Evolutionary conservation across 78 protist genomes (phyloP).

Genomic region (Dictyostelium firmibasis): DNA sequence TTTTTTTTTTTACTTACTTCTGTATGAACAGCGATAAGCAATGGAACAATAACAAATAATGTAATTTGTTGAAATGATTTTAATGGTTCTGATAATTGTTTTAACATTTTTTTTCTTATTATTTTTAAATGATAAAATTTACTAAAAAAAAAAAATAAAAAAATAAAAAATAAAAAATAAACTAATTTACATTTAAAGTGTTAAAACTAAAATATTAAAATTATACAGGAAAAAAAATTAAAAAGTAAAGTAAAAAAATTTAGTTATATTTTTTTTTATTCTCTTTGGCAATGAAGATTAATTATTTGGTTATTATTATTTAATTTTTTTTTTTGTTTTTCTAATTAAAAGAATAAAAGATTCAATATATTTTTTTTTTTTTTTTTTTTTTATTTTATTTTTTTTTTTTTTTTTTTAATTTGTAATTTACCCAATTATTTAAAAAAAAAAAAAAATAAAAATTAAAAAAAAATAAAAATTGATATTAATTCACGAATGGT

Average conservation of each 20-base stretch:
- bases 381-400: neutral
- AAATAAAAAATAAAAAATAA: too few species aligned
- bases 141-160: too few species aligned
- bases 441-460: too few species aligned
- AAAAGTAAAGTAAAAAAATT: neutral
- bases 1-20: conserved; percentile 1
- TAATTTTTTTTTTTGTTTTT: neutral
- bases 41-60: conserved; percentile 43
- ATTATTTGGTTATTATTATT: neutral
- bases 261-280: neutral
- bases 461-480: too few species aligned
- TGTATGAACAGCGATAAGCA: conserved; percentile 39
- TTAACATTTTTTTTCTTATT: neutral
- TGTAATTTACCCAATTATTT: neutral
- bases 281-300: neutral
- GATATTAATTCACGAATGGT: neutral
- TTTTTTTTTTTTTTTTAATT: too few species aligned
- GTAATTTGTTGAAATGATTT: conserved; percentile 48
- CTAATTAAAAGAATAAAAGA: neutral
- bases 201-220: neutral
- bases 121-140: too few species aligned
- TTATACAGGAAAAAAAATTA: neutral
- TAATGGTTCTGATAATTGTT: conserved; percentile 10
- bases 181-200: neutral
- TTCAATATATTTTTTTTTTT: neutral